Base-by-base conservation (phyloP, 306 rosid genomes). In the Medicago arabica region DNA sequence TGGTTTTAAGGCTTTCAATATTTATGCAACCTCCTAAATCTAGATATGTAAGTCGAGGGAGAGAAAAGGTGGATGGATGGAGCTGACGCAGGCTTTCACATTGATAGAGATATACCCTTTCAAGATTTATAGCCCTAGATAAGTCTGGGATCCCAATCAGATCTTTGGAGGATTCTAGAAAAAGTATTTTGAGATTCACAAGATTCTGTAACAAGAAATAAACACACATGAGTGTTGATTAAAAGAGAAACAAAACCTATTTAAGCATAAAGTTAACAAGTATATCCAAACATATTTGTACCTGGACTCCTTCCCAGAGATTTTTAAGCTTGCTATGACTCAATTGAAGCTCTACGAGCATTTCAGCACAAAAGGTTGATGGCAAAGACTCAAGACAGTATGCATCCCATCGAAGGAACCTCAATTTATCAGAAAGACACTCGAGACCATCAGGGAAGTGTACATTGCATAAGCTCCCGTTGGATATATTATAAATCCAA, bases 141-240 rank as follows among this genome's bases (percentile, higher is more conserved):
- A 77, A 69, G 61, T 77, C 53, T 58, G 81, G 81, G 8, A 77
- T 19, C 70, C 69, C 71, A 15, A 46, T 11, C 50, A 75, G 6
- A n/a, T 65, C 14, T 39, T 8, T 5, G 25, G 65, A 75, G 25
- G 0, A 3, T 0, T 13, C 1, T 9, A 73, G 68, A 8, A 2
- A 0, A 58, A 77, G 6, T 46, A 0, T 1, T 7, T 5, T 19
- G 7, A 77, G 50, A 59, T 69, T 77, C 54, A 18, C 44, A 34
- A 68, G 31, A 36, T 77, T 16, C 81, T 69, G 67, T 25, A 54
- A 54, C 57, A 76, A 44, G 17, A 44, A 44, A 23, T 21, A 57
- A 57, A 21, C 36, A 57, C 10, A 9, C 64, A 58, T 23, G 36
- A 9, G 9, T 7, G 2, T 40, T 38, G 15, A 66, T 6, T 40